Conservation (phyloP, 2,329 filamentous ascomycete species). For the Cadophora malorum region DNA sequence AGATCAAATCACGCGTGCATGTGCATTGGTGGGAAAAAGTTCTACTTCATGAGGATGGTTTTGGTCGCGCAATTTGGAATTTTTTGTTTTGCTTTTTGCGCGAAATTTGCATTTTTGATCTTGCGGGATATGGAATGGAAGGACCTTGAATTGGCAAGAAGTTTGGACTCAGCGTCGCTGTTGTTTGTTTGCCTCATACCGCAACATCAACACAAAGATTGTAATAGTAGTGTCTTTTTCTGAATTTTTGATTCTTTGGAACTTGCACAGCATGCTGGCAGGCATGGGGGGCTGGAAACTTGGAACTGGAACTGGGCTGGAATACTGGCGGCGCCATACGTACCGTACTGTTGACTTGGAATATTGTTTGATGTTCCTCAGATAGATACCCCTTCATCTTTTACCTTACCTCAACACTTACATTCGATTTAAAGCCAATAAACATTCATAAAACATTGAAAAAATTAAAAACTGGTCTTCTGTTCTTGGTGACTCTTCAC, state of each 20-base stretch:
- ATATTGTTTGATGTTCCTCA: not conserved
- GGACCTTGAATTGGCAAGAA: not conserved
- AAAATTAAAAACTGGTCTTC: not conserved
- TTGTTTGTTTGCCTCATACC: not conserved
- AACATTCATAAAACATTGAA: constrained; percentile 14
- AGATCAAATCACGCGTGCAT: constrained; percentile 16
- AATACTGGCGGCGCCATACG: constrained; percentile 8
- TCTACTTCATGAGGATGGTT: constrained; percentile 9
- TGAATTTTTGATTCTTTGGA: not conserved
- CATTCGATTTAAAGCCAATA: constrained; percentile 7
- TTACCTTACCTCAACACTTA: not conserved
- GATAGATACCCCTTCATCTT: constrained; percentile 11
- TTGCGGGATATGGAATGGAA: constrained; percentile 9
- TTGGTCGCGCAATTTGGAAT: not conserved
- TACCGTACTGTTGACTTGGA: constrained; percentile 8
- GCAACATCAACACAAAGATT: constrained; percentile 8
- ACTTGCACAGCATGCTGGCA: constrained; percentile 4
- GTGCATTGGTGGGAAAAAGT: constrained; percentile 15
- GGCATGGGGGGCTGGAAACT: constrained; percentile 2
- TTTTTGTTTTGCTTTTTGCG: not conserved
- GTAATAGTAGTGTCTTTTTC: constrained; percentile 16
- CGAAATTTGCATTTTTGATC: not conserved
- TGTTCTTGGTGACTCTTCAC: too few species aligned
- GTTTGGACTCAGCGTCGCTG: constrained; percentile 12
- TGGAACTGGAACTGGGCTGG: not conserved